Percentiles rank a stretch among this genome's conserved stretches.
Evolutionary conservation across 768 basidiomycete genomes (phyloP).

Genomic region (Pleurotus cornucopiae): DNA sequence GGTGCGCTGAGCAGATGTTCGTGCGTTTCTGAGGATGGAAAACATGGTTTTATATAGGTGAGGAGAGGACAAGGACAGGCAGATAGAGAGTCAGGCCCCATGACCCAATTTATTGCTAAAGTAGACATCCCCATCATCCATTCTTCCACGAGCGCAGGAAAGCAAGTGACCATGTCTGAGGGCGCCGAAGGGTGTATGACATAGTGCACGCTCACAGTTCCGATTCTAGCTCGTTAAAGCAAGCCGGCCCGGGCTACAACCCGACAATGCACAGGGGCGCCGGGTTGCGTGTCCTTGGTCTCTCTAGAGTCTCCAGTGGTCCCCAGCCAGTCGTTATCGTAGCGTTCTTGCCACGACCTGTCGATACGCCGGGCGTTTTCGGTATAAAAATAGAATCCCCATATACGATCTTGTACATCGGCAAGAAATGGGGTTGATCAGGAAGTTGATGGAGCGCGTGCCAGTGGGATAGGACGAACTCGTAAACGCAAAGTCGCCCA

Average conservation of each 20-base stretch:
- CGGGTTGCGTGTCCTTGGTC: too few relatives aligned
- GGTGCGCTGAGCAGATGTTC: neutral
- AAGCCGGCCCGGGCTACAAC: constrained; percentile 1
- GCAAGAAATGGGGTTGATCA: neutral
- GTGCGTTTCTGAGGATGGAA: constrained; percentile 6
- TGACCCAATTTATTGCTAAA: constrained; percentile 8
- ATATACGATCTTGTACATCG: too few relatives aligned
- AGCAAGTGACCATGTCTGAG: constrained; percentile 7
- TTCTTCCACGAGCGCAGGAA: constrained; percentile 5
- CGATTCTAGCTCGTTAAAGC: neutral
- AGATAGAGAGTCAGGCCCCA: neutral
- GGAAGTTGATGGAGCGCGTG: constrained; percentile 1
- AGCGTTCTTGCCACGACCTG: too few relatives aligned
- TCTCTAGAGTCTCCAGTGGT: too few relatives aligned
- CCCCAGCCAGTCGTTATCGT: too few relatives aligned
- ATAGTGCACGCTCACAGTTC: neutral
- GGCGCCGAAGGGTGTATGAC: neutral
- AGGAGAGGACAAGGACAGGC: neutral
- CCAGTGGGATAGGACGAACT: neutral
- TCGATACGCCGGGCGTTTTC: neutral
- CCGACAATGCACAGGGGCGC: neutral
- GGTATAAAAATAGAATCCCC: too few relatives aligned
- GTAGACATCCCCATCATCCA: neutral
- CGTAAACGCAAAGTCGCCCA: neutral
- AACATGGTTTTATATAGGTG: constrained; percentile 6